Evolutionary conservation across 495 filamentous ascomycete species (phyloP).

Genomic region (Talaromyces adpressus): DNA sequence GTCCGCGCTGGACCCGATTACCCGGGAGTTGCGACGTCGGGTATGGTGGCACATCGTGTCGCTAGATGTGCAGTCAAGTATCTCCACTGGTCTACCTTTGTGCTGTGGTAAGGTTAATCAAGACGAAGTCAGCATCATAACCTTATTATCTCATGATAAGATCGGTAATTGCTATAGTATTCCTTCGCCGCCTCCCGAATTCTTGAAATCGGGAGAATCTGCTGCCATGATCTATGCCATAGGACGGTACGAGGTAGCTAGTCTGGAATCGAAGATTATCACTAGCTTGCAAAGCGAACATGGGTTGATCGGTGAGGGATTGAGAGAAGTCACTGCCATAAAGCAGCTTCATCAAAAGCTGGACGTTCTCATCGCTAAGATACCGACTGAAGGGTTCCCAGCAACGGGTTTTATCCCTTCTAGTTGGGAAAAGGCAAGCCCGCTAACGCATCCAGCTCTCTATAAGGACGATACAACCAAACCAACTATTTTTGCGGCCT

Average conservation of each 20-base stretch:
- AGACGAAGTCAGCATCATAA: neutral
- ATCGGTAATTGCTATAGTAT: neutral
- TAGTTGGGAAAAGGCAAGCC: neutral
- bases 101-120: constrained; percentile 8
- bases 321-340: neutral
- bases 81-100: constrained; percentile 14
- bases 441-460: neutral
- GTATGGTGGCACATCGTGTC: constrained; percentile 21
- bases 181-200: neutral
- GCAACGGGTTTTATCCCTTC: constrained; percentile 1
- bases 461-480: constrained; percentile 1
- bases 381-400: constrained; percentile 1
- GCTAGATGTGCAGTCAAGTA: constrained; percentile 19
- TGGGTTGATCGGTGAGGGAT: neutral
- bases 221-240: constrained; percentile 7
- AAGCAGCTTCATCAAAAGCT: constrained; percentile 7
- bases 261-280: neutral
- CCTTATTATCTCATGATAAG: neutral
- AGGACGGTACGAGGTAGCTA: constrained; percentile 1
- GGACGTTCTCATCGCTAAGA: constrained; percentile 1
- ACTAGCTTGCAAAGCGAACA: constrained; percentile 2
- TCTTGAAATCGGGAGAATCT: neutral
- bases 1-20: neutral
- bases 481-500: neutral
- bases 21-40: constrained; percentile 9